Evolutionary conservation across 441 rosid genomes (phyloP), one percentile per base, ranked within the genome.

Genomic region (Syzygium syzygioides): DNA sequence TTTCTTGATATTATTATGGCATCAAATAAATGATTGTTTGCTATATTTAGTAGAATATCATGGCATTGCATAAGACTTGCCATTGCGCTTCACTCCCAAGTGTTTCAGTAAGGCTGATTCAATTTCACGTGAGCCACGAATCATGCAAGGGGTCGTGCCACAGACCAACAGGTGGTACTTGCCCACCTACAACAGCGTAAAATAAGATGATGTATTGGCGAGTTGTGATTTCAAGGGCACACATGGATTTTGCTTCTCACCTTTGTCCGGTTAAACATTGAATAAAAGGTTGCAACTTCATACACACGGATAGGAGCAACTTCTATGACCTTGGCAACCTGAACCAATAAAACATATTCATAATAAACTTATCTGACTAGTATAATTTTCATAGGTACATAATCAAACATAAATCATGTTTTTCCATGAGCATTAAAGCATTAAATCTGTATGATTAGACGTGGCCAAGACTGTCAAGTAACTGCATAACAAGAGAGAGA

Each of bases 71-170:
- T 90, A 86, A 87, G 76, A 80, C 92, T 91, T 90, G 96, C 99
- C 99, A 90, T 95, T 96, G 92, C 98, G 99, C 93, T 98, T 95
- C 86, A 98, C 99, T 88, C 99, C 98, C 94, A 98, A 94, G 92
- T 98, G 99, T 89, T 96, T 95, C 90, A 98, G 91, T 87, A 98
- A 92, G 88, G 98, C 94, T 80, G 94, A 96, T 93, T 98, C 99
- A 79, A 97, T 96, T 34, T 95, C 99, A 85, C 98, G 93, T 87
- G 99, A 97, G 86, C 99, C 99, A 87, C 96, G 96, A 85, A 98
- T 93, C 99, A 97, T 98, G 91, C 99, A 98, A 91, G 99, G 99
- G 88, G 99, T 96, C 71, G 99, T 98, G 89, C 99, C 99, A 91
- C 99, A 98, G 91, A 98, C 99, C 93, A 98, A 91, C 18, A 98